phyloP scores from a whole-genome alignment of 306 rosid genomes.

The Prunus mongolica region DNA sequence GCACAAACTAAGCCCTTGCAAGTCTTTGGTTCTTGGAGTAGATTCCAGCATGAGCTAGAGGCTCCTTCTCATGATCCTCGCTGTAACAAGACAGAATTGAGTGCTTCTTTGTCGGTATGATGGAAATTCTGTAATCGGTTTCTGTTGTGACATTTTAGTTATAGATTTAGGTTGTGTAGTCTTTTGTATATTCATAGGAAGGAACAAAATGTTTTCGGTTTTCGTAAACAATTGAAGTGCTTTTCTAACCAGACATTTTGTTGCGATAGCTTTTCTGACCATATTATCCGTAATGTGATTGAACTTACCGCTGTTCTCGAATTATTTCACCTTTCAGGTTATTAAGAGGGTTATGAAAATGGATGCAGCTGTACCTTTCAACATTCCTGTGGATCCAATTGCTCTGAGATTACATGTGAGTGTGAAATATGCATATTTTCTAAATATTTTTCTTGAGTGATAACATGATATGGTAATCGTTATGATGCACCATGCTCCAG shows the following conservation, averaged over 20 bases:
- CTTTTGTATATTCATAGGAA: neutral
- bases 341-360: constrained; percentile 64
- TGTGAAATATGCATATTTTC: neutral
- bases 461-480: neutral
- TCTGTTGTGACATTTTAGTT: constrained; percentile 2
- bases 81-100: constrained; percentile 52
- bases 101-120: constrained; percentile 48
- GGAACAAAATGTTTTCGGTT: neutral
- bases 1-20: neutral
- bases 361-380: constrained; percentile 74
- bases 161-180: neutral
- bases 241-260: neutral
- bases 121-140: constrained; percentile 12
- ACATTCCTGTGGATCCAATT: constrained; percentile 65
- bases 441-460: neutral
- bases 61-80: constrained; percentile 24
- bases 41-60: constrained; percentile 36
- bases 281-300: neutral
- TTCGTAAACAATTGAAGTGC: neutral
- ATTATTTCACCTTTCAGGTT: constrained; percentile 29
- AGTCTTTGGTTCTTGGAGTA: neutral
- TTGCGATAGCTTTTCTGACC: neutral
- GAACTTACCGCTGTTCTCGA: neutral
- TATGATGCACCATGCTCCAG: neutral
- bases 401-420: constrained; percentile 70